A percentile compares a stretch with the other conserved stretches of the same genome.
phyloP scores from a whole-genome alignment of 805 yeast genomes.

The Geotrichum ghanense region DNA sequence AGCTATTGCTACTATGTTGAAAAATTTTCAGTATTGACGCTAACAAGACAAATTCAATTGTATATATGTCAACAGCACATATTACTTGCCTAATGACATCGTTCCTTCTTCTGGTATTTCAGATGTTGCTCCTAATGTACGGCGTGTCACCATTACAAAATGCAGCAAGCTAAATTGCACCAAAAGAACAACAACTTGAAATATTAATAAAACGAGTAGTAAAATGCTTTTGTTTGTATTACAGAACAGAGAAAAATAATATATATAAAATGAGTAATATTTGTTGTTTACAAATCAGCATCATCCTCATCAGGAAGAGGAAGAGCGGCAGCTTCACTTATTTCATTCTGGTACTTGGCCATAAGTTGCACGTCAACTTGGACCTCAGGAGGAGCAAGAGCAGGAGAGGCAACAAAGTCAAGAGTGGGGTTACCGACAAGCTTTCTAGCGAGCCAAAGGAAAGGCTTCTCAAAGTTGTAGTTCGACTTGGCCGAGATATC shows the following conservation, averaged over 20 bases:
- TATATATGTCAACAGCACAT: no score
- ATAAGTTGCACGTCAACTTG: slow-evolving; percentile 91
- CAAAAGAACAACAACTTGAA: background rate
- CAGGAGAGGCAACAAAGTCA: slow-evolving; percentile 98
- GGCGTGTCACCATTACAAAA: no score
- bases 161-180: background rate
- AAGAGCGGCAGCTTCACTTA: slow-evolving; percentile 98
- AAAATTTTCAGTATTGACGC: no score
- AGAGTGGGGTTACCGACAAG: slow-evolving; percentile 95
- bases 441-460: slow-evolving; percentile 99
- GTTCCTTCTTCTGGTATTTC: no score
- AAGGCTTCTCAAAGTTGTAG: slow-evolving; percentile 99
- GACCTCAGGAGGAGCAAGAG: slow-evolving; percentile 99
- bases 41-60: no score
- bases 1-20: no score
- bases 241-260: background rate
- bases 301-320: slow-evolving; percentile 99
- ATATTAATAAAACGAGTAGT: background rate
- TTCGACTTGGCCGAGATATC: slow-evolving; percentile 99
- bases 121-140: no score
- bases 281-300: slow-evolving; percentile 75
- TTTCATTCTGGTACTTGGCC: slow-evolving; percentile 98
- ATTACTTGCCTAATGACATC: no score
- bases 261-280: background rate
- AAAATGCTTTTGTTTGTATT: background rate